Conservation (phyloP, 2,329 filamentous ascomycete species). For the Macrophomina tecta region DNA sequence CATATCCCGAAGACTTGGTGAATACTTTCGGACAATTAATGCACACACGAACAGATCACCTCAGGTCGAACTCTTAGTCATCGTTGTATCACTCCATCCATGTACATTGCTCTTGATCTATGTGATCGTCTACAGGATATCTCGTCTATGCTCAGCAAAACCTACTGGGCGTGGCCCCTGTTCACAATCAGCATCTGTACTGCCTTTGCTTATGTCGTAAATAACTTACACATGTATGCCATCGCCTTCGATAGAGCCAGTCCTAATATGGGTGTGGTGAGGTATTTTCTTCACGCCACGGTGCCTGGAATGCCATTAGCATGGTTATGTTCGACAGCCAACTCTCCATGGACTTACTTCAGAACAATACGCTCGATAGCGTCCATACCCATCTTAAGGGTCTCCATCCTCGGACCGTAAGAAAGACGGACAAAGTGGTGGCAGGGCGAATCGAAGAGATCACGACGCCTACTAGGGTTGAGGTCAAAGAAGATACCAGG, state of each 20-base stretch:
- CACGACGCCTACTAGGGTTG: slow-evolving; percentile 86
- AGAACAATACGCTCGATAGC: slow-evolving; percentile 48
- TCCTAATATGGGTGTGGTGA: slow-evolving; percentile 6
- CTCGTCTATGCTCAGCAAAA: background rate
- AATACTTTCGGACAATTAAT: too few species aligned
- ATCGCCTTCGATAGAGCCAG: slow-evolving; percentile 10
- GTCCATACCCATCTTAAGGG: slow-evolving; percentile 47
- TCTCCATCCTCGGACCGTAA: slow-evolving; percentile 50
- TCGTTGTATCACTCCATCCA: too few species aligned
- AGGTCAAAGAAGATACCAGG: slow-evolving; percentile 98
- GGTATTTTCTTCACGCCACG: slow-evolving; percentile 13
- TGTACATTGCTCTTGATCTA: background rate
- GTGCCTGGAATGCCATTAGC: slow-evolving; percentile 2
- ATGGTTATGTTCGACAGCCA: background rate
- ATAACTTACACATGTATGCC: slow-evolving; percentile 8
- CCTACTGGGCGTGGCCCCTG: slow-evolving; percentile 15
- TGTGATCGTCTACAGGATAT: slow-evolving; percentile 11
- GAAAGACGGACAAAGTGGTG: slow-evolving; percentile 61
- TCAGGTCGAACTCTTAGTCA: too few species aligned
- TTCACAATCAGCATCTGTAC: background rate
- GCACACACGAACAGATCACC: too few species aligned
- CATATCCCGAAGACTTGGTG: too few species aligned
- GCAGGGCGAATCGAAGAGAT: slow-evolving; percentile 92
- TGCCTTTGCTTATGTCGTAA: background rate
- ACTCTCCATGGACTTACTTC: slow-evolving; percentile 37